Evolutionary conservation across 2,329 filamentous ascomycete genomes (phyloP).

Genomic region (Botrytis sinoallii): DNA sequence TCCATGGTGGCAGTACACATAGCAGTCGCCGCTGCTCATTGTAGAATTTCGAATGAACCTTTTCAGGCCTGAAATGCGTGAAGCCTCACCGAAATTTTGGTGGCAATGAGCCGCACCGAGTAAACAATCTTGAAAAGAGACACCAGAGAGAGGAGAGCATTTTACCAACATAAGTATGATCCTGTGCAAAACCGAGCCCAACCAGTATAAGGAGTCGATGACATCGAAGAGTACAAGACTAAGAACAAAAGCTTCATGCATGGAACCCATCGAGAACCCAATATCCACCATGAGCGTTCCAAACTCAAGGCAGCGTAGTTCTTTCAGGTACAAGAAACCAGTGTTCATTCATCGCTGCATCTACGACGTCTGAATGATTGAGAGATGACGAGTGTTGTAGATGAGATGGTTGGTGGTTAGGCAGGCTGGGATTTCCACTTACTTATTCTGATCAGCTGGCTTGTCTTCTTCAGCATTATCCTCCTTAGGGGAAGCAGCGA

Average conservation of each 20-base stretch:
- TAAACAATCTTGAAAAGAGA: neutral
- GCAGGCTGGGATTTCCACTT: neutral
- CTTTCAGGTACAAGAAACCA: neutral
- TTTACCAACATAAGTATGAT: neutral
- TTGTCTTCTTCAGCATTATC: neutral
- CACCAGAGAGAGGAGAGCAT: neutral
- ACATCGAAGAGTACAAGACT: neutral
- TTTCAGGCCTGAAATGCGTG: neutral
- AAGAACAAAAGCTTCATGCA: neutral
- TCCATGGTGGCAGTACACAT: neutral
- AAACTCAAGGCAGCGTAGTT: slow-evolving; percentile 1
- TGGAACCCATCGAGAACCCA: neutral
- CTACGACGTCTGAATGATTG: neutral
- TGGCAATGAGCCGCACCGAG: neutral
- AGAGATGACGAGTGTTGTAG: neutral
- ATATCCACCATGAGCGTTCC: slow-evolving; percentile 5
- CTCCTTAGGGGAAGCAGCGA: neutral
- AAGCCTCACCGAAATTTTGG: neutral
- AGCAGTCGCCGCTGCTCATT: neutral
- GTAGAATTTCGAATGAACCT: neutral
- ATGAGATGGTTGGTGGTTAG: neutral
- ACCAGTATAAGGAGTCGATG: neutral
- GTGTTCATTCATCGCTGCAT: neutral
- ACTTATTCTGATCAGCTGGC: neutral
- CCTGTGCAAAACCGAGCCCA: neutral